Evolutionary conservation across 768 basidiomycete species (phyloP).

Genomic region (Atractiella rhizophila): DNA sequence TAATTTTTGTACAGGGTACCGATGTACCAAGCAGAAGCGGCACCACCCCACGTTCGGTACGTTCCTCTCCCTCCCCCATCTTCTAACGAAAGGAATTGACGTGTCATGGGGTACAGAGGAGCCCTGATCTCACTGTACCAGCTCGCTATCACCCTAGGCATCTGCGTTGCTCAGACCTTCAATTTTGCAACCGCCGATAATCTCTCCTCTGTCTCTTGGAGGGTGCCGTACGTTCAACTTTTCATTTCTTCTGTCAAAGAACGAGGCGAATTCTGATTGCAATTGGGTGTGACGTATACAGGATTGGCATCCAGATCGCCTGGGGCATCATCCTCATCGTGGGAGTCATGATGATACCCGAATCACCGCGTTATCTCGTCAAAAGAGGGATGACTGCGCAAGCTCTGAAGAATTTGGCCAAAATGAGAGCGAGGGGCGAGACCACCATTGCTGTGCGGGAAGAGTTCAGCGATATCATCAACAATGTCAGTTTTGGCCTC

Average conservation of each 20-base stretch:
- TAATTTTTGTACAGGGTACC: too few species aligned
- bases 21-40: conserved; percentile 44
- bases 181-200: conserved; percentile 38
- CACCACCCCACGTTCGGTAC: conserved; percentile 60
- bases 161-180: conserved; percentile 41
- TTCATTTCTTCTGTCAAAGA: too few species aligned
- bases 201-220: conserved; percentile 21
- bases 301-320: conserved; percentile 45
- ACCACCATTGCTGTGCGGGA: too few species aligned
- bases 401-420: too few species aligned
- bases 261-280: conserved; percentile 33
- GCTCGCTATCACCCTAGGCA: conserved; percentile 46
- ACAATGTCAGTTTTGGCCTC: too few species aligned
- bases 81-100: too few species aligned
- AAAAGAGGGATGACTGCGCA: conserved; percentile 37
- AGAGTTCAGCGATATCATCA: too few species aligned
- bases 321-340: conserved; percentile 46
- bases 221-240: too few species aligned
- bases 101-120: too few species aligned
- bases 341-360: conserved; percentile 55
- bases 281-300: conserved; percentile 52
- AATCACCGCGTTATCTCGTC: conserved; percentile 31
- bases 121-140: conserved; percentile 34
- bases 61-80: too few species aligned
- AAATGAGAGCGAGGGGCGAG: too few species aligned